Evolutionary conservation across 768 basidiomycete species (phyloP).

Genomic region (Terana coerulea): DNA sequence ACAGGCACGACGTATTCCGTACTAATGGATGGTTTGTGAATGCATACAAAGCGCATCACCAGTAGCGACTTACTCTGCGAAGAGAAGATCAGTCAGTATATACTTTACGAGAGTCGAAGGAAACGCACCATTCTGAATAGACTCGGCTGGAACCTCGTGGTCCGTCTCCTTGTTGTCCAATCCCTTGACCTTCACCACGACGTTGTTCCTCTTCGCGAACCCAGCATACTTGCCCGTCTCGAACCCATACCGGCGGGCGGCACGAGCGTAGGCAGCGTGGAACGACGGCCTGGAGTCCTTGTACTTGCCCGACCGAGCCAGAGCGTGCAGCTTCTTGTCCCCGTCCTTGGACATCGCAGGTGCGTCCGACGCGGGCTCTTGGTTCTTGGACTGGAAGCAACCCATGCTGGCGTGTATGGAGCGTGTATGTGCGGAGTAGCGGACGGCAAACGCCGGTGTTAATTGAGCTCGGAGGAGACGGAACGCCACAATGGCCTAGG

Average conservation of each 20-base stretch:
- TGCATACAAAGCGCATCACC: neutral
- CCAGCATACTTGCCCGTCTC: conserved; percentile 24
- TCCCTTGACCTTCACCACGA: conserved; percentile 26
- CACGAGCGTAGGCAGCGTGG: conserved; percentile 26
- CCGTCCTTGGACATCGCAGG: neutral
- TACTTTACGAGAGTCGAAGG: neutral
- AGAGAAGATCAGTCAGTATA: neutral
- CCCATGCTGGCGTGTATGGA: neutral
- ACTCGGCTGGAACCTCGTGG: conserved; percentile 27
- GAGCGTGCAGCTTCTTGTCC: conserved; percentile 17
- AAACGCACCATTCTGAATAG: conserved; percentile 28
- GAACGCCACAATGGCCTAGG: no score
- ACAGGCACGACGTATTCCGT: conserved; percentile 38
- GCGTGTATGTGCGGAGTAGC: neutral
- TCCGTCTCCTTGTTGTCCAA: conserved; percentile 21
- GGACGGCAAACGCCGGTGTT: neutral
- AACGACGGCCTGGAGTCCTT: conserved; percentile 23
- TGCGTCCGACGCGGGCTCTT: conserved; percentile 2
- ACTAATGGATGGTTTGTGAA: conserved; percentile 18
- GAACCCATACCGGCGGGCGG: conserved; percentile 27
- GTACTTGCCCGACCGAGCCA: conserved; percentile 22
- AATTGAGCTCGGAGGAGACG: neutral
- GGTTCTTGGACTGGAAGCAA: conserved; percentile 7
- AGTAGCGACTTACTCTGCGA: neutral
- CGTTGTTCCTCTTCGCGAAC: conserved; percentile 26